Base-by-base conservation (phyloP, 129 eudicot species). In the Artemisia tridentata region DNA sequence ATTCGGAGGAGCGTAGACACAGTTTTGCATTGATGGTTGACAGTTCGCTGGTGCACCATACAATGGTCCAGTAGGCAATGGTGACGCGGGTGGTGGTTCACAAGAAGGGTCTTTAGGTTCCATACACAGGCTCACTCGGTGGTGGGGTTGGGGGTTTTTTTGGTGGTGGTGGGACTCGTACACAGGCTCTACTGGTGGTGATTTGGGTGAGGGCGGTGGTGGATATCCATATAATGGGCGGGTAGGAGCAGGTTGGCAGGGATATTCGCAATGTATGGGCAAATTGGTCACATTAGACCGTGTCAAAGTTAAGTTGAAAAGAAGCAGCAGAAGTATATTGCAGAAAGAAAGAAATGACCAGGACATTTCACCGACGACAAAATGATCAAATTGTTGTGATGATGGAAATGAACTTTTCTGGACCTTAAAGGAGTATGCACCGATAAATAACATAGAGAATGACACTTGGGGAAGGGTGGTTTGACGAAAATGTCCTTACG, bases 1-100 rank as follows among this genome's bases (percentile, higher is more conserved):
- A 61, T n/a, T 73, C 0, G 84, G 84, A 31, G 80, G 69, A 75
- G 84, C 57, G 65, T 80, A 63, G 55, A 5, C 76, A 72, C 84
- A 75, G 69, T 64, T 75, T 55, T 69, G 80, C 69, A 75, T 56
- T 34, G 66, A 4, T 34, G 74, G 84, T n/a, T 43, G 77, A 25
- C 72, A 75, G 14, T 23, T 64, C 59, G 41, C 73, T 2, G 67
- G 68, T 47, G 14, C 69, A 3, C 74, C 78, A 14, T 78, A 78
- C 18, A 21, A 13, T 17, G 74, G 63, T 17, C 63, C 49, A 18
- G 69, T 27, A 11, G 71, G 63, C 63, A 20, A 7, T 50, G 59
- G 62, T 57, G 80, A 50, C 18, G 86, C 63, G 27, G 73, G 77
- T 31, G 68, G 78, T n/a, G 65, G 54, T 43, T 16, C 76, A 60